These are phyloP conservation scores for Rhododendron ferrugineum DNA, from an alignment of 148 eudicot species.

Conservation along the genomic window DNA sequence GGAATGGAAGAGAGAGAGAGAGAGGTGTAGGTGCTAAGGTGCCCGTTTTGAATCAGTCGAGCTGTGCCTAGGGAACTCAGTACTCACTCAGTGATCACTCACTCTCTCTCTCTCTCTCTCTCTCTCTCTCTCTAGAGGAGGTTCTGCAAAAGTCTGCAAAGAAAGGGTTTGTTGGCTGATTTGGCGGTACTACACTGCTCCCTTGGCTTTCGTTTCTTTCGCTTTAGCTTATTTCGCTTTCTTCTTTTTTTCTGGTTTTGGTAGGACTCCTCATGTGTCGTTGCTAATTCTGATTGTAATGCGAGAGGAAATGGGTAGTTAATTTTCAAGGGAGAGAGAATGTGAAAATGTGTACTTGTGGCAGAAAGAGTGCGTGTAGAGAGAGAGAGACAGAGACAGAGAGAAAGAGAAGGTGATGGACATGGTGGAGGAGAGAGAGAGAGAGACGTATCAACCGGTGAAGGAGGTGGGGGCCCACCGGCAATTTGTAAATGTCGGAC, in stretches of 20 bases:
- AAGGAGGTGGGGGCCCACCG: slow-evolving; percentile 8
- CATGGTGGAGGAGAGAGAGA: slow-evolving; percentile 9
- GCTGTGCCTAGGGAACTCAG: background rate
- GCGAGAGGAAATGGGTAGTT: background rate
- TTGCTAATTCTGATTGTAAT: background rate
- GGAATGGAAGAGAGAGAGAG: background rate
- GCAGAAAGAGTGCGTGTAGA: background rate
- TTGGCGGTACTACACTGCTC: background rate
- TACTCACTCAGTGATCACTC: background rate
- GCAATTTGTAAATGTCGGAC: background rate
- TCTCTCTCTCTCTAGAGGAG: background rate
- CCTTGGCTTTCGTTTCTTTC: background rate
- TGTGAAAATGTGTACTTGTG: background rate
- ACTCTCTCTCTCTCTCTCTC: background rate
- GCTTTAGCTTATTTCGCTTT: background rate
- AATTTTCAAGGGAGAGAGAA: background rate
- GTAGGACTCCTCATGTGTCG: slow-evolving; percentile 8
- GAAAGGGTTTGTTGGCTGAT: background rate
- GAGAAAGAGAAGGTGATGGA: background rate
- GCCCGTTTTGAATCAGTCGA: background rate
- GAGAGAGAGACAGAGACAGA: background rate
- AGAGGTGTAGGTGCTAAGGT: too few relatives aligned
- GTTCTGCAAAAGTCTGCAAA: background rate
- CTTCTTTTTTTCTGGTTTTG: background rate
- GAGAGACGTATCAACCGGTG: background rate